A percentile compares a stretch with the other conserved stretches of the same genome.
Evolutionary conservation across 2,329 filamentous ascomycete genomes (phyloP).

Genomic region (Penicillium sp.): DNA sequence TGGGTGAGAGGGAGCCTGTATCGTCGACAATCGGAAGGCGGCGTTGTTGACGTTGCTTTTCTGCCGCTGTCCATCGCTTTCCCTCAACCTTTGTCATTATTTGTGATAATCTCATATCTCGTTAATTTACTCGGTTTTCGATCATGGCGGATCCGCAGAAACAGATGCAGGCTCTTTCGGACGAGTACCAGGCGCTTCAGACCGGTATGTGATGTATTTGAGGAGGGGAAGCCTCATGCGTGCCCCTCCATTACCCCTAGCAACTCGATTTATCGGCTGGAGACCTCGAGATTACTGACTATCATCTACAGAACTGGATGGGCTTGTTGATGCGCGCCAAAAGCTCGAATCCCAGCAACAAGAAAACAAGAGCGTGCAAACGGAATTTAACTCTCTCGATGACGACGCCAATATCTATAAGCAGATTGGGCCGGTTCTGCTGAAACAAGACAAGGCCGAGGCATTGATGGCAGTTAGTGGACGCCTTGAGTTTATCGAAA

Average conservation of each 20-base stretch:
- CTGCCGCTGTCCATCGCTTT: constrained; percentile 24
- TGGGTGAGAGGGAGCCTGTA: constrained; percentile 11
- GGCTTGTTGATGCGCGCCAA: constrained; percentile 77
- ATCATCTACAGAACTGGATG: constrained; percentile 71
- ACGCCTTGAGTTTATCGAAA: constrained; percentile 86
- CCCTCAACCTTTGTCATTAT: constrained; percentile 29
- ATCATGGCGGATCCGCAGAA: constrained; percentile 75
- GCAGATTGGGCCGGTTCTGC: constrained; percentile 84
- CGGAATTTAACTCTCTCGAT: constrained; percentile 81
- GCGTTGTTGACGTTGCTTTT: constrained; percentile 28
- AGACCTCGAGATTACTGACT: background rate
- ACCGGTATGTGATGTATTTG: constrained; percentile 61
- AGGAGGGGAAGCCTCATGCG: background rate
- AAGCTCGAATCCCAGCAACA: constrained; percentile 91
- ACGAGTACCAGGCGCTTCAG: constrained; percentile 87
- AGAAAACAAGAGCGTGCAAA: constrained; percentile 87
- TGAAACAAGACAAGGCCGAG: constrained; percentile 93
- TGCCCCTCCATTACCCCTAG: background rate
- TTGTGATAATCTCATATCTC: constrained; percentile 19
- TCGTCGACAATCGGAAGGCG: constrained; percentile 23
- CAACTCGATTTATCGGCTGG: background rate
- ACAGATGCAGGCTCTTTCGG: constrained; percentile 78
- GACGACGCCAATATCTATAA: constrained; percentile 94
- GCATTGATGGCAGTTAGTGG: constrained; percentile 90
- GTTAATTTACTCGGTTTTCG: constrained; percentile 8